Evolutionary conservation across 768 basidiomycete species (phyloP).

Genomic region (Suillus paluster): DNA sequence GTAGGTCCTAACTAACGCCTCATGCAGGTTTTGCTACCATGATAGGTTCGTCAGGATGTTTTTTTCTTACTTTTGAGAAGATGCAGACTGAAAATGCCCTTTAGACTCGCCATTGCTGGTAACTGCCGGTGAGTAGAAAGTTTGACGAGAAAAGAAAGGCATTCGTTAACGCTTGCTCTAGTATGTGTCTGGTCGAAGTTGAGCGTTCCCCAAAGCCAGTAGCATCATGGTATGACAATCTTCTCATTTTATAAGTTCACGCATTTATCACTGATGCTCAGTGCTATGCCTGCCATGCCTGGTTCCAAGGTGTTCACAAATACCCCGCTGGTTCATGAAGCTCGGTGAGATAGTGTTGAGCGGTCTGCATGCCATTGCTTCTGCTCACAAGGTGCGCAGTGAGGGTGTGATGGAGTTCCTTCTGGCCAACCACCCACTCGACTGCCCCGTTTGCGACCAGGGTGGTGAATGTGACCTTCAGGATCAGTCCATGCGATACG

Average conservation of each 20-base stretch:
- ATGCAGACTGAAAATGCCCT: conserved; percentile 2
- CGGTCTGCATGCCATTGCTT: background rate
- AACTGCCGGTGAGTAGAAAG: conserved; percentile 81
- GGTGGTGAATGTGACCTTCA: conserved; percentile 99
- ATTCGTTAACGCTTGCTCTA: conserved; percentile 31
- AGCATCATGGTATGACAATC: conserved; percentile 75
- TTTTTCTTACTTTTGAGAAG: background rate
- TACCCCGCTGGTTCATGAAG: conserved; percentile 88
- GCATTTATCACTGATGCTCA: conserved; percentile 31
- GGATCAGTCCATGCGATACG: conserved; percentile 99
- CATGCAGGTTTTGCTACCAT: conserved; percentile 78
- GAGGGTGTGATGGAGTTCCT: conserved; percentile 99
- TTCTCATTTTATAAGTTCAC: background rate
- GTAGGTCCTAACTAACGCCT: conserved; percentile 15
- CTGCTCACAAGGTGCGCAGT: conserved; percentile 43
- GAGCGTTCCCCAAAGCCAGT: conserved; percentile 94
- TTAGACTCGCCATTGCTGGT: conserved; percentile 91
- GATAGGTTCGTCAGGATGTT: conserved; percentile 57
- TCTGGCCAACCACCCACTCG: conserved; percentile 95
- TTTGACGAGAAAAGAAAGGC: conserved; percentile 6
- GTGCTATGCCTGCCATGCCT: conserved; percentile 98
- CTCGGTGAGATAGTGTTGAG: conserved; percentile 52
- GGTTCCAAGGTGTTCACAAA: conserved; percentile 93
- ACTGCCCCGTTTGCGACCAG: conserved; percentile 99
- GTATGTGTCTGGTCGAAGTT: conserved; percentile 99